These are phyloP conservation scores for Didymella arachidicola DNA, from an alignment of 2,329 filamentous ascomycete species.

Conservation along the genomic window DNA sequence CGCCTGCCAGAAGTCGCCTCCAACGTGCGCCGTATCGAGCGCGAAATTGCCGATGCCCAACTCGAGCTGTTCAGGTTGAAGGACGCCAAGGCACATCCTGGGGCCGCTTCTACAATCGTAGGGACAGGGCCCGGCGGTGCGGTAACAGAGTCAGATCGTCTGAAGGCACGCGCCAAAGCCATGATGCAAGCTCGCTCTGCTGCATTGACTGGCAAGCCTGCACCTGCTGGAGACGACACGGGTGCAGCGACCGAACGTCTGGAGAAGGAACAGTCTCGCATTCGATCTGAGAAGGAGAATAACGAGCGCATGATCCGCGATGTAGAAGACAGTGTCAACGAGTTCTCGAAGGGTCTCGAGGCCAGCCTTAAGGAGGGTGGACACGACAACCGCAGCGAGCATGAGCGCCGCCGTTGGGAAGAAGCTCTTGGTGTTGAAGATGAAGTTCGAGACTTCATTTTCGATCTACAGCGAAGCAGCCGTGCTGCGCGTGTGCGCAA, in stretches of 20 bases:
- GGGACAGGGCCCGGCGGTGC: slow-evolving; percentile 91
- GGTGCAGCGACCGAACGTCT: slow-evolving; percentile 81
- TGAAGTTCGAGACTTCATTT: slow-evolving; percentile 97
- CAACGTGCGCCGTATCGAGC: slow-evolving; percentile 87
- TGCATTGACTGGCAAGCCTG: slow-evolving; percentile 84
- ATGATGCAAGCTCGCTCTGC: slow-evolving; percentile 99
- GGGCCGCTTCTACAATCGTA: slow-evolving; percentile 79
- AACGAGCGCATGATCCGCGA: slow-evolving; percentile 97
- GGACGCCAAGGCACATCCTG: slow-evolving; percentile 90
- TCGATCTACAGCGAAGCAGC: slow-evolving; percentile 88
- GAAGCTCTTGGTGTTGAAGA: slow-evolving; percentile 96
- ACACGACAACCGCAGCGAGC: slow-evolving; percentile 78
- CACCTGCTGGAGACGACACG: slow-evolving; percentile 74
- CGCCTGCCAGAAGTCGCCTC: slow-evolving; percentile 91
- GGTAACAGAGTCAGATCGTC: slow-evolving; percentile 90
- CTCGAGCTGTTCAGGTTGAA: slow-evolving; percentile 92
- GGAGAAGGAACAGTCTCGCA: slow-evolving; percentile 84
- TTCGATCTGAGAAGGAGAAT: slow-evolving; percentile 85
- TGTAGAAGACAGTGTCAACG: slow-evolving; percentile 93
- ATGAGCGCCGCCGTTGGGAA: slow-evolving; percentile 93
- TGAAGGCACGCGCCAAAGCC: slow-evolving; percentile 93
- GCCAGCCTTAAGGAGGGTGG: slow-evolving; percentile 84
- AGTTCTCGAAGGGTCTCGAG: slow-evolving; percentile 85
- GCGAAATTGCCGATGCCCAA: slow-evolving; percentile 88
- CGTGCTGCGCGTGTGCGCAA: slow-evolving; percentile 74